These are phyloP conservation scores for Cicer judaicum DNA, from an alignment of 306 rosid genomes.

Conservation along the genomic window DNA sequence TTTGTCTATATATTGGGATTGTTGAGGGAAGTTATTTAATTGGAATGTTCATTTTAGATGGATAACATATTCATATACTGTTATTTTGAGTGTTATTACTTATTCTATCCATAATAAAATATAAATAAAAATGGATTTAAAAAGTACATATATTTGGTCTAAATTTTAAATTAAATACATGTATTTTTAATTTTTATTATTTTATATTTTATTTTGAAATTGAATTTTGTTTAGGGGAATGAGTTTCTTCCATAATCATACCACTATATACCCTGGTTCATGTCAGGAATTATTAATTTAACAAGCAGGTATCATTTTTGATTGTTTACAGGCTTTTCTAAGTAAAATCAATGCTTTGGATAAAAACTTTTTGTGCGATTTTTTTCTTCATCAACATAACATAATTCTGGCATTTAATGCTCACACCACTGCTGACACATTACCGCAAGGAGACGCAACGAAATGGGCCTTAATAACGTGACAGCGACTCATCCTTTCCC, in stretches of 20 bases:
- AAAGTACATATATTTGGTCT: no score
- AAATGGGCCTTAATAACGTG: conserved; percentile 1
- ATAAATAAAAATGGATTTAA: no score
- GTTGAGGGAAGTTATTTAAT: conserved; percentile 35
- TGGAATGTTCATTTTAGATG: conserved; percentile 38
- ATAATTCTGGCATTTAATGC: not conserved
- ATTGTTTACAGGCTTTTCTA: not conserved
- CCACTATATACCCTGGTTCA: not conserved
- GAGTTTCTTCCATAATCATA: not conserved
- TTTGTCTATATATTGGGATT: conserved; percentile 39
- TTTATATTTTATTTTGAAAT: no score
- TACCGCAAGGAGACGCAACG: not conserved
- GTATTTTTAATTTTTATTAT: no score
- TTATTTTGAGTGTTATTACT: conserved; percentile 19
- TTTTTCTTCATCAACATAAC: not conserved
- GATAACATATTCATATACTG: conserved; percentile 19
- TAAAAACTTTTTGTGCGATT: not conserved
- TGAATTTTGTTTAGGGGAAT: not conserved
- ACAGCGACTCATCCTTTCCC: not conserved
- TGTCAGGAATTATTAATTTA: not conserved
- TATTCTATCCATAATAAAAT: no score
- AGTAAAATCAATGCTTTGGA: not conserved
- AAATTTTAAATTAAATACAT: no score
- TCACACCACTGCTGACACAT: not conserved
- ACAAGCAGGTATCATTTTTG: not conserved